These are phyloP conservation scores for Clavispora santaluciae DNA, from an alignment of 805 yeast species.

Conservation along the genomic window DNA sequence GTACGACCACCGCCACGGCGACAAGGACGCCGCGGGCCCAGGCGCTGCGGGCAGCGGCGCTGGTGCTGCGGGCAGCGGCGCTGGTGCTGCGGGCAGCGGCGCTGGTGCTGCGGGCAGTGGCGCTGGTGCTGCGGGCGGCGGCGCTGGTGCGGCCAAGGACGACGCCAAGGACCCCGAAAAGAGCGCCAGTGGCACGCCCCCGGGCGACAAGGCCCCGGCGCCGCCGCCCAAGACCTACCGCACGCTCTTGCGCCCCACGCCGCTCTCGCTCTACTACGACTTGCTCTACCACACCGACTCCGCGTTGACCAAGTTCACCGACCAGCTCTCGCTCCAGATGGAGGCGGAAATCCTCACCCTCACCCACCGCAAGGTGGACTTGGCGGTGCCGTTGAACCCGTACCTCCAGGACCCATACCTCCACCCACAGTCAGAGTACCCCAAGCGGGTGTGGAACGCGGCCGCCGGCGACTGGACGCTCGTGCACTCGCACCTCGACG, in stretches of 20 bases:
- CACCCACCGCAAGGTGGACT: conserved; percentile 71
- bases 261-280: conserved; percentile 77
- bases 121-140: not conserved
- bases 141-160: not conserved
- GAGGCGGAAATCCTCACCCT: conserved; percentile 83
- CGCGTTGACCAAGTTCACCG: conserved; percentile 70
- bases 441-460: conserved; percentile 42
- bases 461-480: conserved; percentile 28
- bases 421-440: conserved; percentile 44
- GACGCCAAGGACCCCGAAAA: not conserved
- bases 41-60: too few species aligned
- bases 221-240: conserved; percentile 64
- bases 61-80: not conserved
- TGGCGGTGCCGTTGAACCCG: conserved; percentile 71
- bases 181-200: not conserved
- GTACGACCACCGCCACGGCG: conserved; percentile 67
- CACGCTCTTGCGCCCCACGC: conserved; percentile 76
- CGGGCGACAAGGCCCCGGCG: not conserved
- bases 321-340: conserved; percentile 70
- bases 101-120: too few species aligned
- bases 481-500: conserved; percentile 28
- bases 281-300: conserved; percentile 77
- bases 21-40: not conserved
- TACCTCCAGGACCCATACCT: conserved; percentile 45
- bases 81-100: too few species aligned